Percentiles rank a stretch among this genome's conserved stretches.
Conservation (phyloP, 306 rosid genomes). For the Rosa chinensis region DNA sequence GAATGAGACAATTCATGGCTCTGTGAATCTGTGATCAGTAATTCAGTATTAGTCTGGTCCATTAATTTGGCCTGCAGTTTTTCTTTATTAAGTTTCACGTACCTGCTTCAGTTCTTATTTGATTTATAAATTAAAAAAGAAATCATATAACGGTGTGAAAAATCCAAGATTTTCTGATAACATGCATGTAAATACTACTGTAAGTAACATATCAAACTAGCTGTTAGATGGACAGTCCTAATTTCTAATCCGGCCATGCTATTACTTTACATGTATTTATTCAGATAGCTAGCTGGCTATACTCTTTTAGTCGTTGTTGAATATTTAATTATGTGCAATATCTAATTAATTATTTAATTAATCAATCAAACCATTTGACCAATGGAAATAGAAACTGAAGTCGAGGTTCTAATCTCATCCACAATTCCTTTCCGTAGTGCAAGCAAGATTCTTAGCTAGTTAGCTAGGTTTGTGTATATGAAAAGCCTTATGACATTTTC, state of each 20-base stretch:
- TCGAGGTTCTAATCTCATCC: not conserved
- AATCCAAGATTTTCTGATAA: not conserved
- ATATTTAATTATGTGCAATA: not conserved
- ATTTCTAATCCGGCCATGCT: not conserved
- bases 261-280: not conserved
- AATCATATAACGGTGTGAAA: not conserved
- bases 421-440: not conserved
- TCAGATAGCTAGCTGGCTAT: not conserved
- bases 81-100: not conserved
- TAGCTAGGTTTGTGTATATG: not conserved
- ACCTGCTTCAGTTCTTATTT: not conserved
- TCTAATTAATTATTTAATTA: not conserved
- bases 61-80: not conserved
- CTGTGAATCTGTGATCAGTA: not conserved
- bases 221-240: not conserved
- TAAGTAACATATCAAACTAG: not conserved
- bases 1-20: not conserved
- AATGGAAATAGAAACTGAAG: not conserved
- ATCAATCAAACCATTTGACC: not conserved
- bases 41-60: not conserved
- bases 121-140: not conserved
- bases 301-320: not conserved
- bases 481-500: not conserved
- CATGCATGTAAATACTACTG: not conserved
- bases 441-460: not conserved